Evolutionary conservation across 2,329 filamentous ascomycete species (phyloP).

Genomic region (Harringtonia lauricola): DNA sequence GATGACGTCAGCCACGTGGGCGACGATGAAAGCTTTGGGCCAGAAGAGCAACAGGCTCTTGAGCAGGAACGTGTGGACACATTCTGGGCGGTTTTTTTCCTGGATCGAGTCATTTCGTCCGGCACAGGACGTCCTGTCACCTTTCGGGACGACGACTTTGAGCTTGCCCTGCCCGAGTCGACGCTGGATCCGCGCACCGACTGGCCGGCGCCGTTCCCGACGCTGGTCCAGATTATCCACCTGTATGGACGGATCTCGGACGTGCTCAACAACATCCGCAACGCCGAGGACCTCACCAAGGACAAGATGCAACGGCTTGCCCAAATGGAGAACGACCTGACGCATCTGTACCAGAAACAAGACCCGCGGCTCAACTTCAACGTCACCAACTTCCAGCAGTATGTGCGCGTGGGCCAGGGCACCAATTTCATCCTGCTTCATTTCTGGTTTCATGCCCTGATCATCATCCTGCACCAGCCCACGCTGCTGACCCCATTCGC

Average conservation of each 20-base stretch:
- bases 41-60: constrained; percentile 48
- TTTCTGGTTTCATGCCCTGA: constrained; percentile 81
- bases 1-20: constrained; percentile 20
- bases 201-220: constrained; percentile 70
- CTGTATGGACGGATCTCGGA: constrained; percentile 79
- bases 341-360: constrained; percentile 58
- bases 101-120: constrained; percentile 79
- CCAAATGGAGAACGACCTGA: constrained; percentile 73
- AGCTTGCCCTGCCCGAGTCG: constrained; percentile 55
- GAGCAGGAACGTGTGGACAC: constrained; percentile 79
- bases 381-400: constrained; percentile 74
- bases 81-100: constrained; percentile 82
- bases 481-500: constrained; percentile 69
- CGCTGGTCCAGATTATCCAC: constrained; percentile 73
- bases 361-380: constrained; percentile 72
- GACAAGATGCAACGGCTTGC: constrained; percentile 62
- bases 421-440: constrained; percentile 81
- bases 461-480: constrained; percentile 76
- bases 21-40: constrained; percentile 28
- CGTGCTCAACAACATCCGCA: constrained; percentile 69
- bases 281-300: constrained; percentile 60
- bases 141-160: constrained; percentile 74
- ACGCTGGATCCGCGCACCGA: constrained; percentile 42
- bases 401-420: constrained; percentile 69
- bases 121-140: constrained; percentile 79